Evolutionary conservation across 1,284 basidiomycete species (phyloP), one percentile per base, ranked within the genome.

Genomic region (Ceratobasidium sp.): DNA sequence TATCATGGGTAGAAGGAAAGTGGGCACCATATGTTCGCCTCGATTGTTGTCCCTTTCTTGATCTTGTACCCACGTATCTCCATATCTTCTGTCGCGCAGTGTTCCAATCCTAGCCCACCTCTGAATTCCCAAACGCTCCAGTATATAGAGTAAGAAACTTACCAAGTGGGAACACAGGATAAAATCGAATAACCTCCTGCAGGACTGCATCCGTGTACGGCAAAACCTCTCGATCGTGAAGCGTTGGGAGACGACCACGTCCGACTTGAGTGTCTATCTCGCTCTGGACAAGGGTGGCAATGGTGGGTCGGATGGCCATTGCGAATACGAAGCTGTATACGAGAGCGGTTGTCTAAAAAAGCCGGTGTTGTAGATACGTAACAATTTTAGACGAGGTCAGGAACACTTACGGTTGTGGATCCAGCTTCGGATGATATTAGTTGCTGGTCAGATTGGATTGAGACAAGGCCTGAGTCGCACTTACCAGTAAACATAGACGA

Each of bases 161-260:
- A 53, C 67, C 74, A 8, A 69, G 31, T 1, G 67, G 31, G 17
- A 53, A 22, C 11, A 62, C 31, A 19, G 67, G 66, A 29, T 41
- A 47, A 17, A 53, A 63, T 24, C 74, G 47, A 9, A 54, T 71
- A 1, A 77, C 71, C 31, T 73, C 79, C 47, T 79, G 78, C 36
- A 79, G 33, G n/a, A 80, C 76, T 5, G 77, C 76, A 11, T 76
- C 69, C 7, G 79, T 60, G 65, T 79, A 80, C 3, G 77, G 76
- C 11, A 80, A 33, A 1, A 60, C 27, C 6, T 56, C 36, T 41
- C 69, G 57, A 64, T 74, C 75, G 3, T 64, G 11, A 22, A 76
- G 45, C 2, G 19, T 62, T 2, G 75, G 75, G 17, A 76, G 44
- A 9, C 75, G 53, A 4, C 74, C 72, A 6, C 53, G 53, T 14